Evolutionary conservation across 2,329 filamentous ascomycete species (phyloP), one percentile per base, ranked within the genome.

Genomic region (Aspergillus ochraceus): DNA sequence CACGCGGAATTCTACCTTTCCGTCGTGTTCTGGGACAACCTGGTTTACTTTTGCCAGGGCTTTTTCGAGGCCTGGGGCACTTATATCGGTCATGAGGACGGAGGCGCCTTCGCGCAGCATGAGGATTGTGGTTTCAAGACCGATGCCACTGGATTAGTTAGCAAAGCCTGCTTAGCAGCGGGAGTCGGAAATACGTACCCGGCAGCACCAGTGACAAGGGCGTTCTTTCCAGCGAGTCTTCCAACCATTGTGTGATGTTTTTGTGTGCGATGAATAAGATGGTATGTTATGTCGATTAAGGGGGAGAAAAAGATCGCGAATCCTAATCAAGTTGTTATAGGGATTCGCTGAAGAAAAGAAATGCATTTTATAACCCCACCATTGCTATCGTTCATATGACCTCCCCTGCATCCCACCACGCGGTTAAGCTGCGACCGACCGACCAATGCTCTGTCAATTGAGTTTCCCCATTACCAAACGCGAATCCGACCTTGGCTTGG

Each of bases 61-160:
- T 74, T 88, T 91, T 60, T 90, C 88, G 45, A 97, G 86, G 1
- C 91, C 91, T 5, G 88, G 86, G 49, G 83, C 85, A 4, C 91
- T 94, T 68, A 96, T 91, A 72, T 97, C 93, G 62, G 90, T 86
- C 86, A 97, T 88, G 66, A 97, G 81, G 58, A 97, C 87, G 63
- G 86, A 89, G 71, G 92, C 93, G 63, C 92, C 93, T 81, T 97
- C 93, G 65, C 90, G 90, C 60, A 88, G 89, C 72, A 97, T 96
- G 60, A 97, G 89, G 67, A 97, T 93, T 58, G 86, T 86, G 2
- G 93, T 97, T 81, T 97, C 92, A 52, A 97, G 89, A 66, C 93
- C 93, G 71, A 97, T 97, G 71, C 93, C 93, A 71, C 93, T 78
- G 54, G 36, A 11, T n/a, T 8, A 2, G 10, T 39, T 46, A 57